These are phyloP conservation scores for Betula pendula DNA, from an alignment of 306 rosid species.

Conservation along the genomic window DNA sequence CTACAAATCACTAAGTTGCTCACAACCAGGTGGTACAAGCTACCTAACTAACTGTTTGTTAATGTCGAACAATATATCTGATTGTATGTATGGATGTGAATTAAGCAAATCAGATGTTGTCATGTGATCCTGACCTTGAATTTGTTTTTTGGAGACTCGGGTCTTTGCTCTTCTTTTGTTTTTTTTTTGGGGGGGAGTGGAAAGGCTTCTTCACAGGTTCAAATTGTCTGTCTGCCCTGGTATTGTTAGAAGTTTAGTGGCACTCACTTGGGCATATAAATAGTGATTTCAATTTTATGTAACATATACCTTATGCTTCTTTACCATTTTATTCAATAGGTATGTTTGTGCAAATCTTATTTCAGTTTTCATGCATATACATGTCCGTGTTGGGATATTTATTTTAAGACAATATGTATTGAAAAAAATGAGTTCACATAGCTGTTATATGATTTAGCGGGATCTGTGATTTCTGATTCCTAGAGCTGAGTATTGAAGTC, in stretches of 20 bases:
- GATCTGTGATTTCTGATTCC: neutral
- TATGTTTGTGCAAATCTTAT: neutral
- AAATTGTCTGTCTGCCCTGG: neutral
- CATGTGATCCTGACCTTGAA: neutral
- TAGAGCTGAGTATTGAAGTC: neutral
- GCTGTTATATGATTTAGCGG: neutral
- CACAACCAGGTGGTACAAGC: neutral
- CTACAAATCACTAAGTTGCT: neutral
- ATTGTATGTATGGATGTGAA: neutral
- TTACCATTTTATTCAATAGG: neutral
- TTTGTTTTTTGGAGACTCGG: neutral
- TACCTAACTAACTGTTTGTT: neutral
- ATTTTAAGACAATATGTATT: neutral
- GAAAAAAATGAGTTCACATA: neutral
- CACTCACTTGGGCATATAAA: slow-evolving; percentile 4
- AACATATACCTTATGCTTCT: neutral
- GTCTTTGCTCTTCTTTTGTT: neutral
- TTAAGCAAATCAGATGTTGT: neutral
- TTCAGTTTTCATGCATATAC: neutral
- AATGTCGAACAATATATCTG: neutral
- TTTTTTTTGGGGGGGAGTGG: neutral
- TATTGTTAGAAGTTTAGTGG: neutral
- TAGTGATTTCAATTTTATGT: slow-evolving; percentile 13
- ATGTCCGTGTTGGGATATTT: neutral
- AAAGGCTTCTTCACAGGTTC: neutral